These are phyloP conservation scores for Rhodotorula sp. DNA, from an alignment of 1,284 basidiomycete genomes.

Conservation along the genomic window DNA sequence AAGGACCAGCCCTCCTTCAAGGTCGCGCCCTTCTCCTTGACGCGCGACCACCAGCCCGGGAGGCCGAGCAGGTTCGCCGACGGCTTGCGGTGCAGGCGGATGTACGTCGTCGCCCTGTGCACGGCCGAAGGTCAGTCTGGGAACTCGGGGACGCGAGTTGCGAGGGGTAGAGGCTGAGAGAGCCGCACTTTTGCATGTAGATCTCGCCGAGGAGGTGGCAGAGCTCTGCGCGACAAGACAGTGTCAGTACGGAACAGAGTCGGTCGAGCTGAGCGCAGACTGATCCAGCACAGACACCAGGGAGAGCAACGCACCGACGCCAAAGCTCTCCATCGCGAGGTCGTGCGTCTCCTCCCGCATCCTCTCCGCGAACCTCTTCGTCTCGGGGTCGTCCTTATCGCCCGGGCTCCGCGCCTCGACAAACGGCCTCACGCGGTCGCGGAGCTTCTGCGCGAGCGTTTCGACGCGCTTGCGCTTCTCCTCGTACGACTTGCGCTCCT, in stretches of 20 bases:
- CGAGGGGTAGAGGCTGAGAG: conserved; percentile 52
- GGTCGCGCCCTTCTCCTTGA: conserved; percentile 77
- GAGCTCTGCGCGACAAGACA: conserved; percentile 31
- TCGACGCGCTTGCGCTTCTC: conserved; percentile 75
- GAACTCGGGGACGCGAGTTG: too few relatives aligned
- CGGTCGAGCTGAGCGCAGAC: too few relatives aligned
- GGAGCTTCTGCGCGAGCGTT: conserved; percentile 71
- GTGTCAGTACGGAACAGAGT: neutral
- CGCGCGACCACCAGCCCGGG: conserved; percentile 86
- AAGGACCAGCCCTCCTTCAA: conserved; percentile 82
- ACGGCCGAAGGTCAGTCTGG: conserved; percentile 44
- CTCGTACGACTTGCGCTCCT: conserved; percentile 65
- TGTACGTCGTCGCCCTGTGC: conserved; percentile 62
- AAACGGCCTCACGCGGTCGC: conserved; percentile 80
- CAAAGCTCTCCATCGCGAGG: conserved; percentile 96
- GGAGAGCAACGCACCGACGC: conserved; percentile 66
- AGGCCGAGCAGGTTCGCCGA: conserved; percentile 81
- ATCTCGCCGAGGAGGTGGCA: conserved; percentile 66
- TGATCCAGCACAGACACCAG: neutral
- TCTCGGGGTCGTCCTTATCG: conserved; percentile 81
- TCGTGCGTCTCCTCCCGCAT: conserved; percentile 90
- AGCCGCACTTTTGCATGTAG: conserved; percentile 75
- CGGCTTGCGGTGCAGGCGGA: conserved; percentile 61
- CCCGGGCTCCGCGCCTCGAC: conserved; percentile 87
- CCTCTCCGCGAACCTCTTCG: conserved; percentile 66